Percentiles rank a stretch among this genome's conserved stretches.
phyloP scores from a whole-genome alignment of 2,329 filamentous ascomycete species.

The Colletotrichum sp. region DNA sequence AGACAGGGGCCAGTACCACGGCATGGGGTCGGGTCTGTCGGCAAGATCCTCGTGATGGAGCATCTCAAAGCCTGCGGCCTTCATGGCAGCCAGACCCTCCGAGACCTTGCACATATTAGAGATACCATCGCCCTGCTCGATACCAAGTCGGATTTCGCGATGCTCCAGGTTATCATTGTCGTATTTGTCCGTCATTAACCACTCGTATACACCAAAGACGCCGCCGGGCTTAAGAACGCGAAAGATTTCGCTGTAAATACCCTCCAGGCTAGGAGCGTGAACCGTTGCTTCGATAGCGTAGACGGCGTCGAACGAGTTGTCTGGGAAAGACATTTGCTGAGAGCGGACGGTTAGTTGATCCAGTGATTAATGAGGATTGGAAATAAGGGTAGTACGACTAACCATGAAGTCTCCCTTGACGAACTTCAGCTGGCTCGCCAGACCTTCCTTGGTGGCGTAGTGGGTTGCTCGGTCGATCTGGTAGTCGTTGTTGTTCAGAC shows the following conservation, averaged over 20 bases:
- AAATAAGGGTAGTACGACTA: constrained; percentile 22
- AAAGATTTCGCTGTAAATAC: constrained; percentile 90
- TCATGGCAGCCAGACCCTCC: constrained; percentile 79
- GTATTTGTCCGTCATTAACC: constrained; percentile 96
- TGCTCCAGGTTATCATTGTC: constrained; percentile 84
- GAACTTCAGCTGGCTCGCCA: constrained; percentile 78
- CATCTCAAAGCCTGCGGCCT: constrained; percentile 78
- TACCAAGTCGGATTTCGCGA: constrained; percentile 84
- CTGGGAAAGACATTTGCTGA: constrained; percentile 88
- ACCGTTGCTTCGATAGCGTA: constrained; percentile 96
- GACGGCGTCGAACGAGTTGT: constrained; percentile 88
- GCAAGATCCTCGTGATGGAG: constrained; percentile 58
- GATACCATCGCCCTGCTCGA: constrained; percentile 92
- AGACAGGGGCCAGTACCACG: constrained; percentile 94
- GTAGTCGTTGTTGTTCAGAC: constrained; percentile 97
- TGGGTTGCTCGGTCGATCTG: constrained; percentile 86
- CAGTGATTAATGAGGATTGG: not conserved
- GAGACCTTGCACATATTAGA: constrained; percentile 90
- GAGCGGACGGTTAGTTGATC: not conserved
- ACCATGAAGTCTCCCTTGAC: constrained; percentile 95
- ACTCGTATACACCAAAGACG: constrained; percentile 93
- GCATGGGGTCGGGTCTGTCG: constrained; percentile 72
- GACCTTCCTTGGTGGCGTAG: constrained; percentile 80
- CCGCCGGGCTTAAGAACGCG: constrained; percentile 94
- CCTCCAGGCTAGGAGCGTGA: constrained; percentile 84